Evolutionary conservation across 2,329 filamentous ascomycete genomes (phyloP), one percentile per base, ranked within the genome.

Genomic region (Epichloe baconii): DNA sequence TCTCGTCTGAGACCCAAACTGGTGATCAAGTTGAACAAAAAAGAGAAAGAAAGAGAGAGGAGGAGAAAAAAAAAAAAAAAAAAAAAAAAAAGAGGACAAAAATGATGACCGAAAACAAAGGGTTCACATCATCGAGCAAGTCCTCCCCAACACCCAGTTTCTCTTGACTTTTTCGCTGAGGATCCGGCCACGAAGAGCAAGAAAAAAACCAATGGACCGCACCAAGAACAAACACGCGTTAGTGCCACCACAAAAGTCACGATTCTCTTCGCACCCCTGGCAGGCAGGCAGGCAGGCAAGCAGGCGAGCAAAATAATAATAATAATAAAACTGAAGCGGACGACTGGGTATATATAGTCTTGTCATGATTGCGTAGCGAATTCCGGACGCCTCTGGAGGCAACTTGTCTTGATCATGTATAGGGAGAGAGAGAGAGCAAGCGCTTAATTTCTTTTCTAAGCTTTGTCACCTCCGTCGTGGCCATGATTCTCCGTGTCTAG

Each of bases 401-500:
- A 21, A 35, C 35, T 37, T 15, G 34, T 26, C 38, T 40, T 31
- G 12, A 26, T 7, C 10, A 31, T 14, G 37, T 14, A 45, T 14
- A 35, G 3, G 17, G 17, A 31, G 7, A 26, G 26, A 31, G 31
- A 31, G 31, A 14, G 5, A 35, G 26, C 26, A 26, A 31, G 3
- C 12, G 4, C 3, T 7, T 5, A 0, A 10, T 4, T 19, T 11
- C 3, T 23, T 21, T 36, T 41, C 21, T 37, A 50, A 35, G 50
- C 50, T 48, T 50, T 48, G 44, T 52, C 52, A 36, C 35, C 48
- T n/a, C n/a, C 44, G n/a, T 15, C 5, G 48, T 63, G 61, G 31
- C 62, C 62, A 48, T 72, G 63, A 47, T 72, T 70, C 19, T 72
- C 70, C 6, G 66, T 69, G 65, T 91, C 86, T 51, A 93, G 74